Base-by-base conservation (phyloP, 306 rosid species). In the Pyrus bretschneideri region DNA sequence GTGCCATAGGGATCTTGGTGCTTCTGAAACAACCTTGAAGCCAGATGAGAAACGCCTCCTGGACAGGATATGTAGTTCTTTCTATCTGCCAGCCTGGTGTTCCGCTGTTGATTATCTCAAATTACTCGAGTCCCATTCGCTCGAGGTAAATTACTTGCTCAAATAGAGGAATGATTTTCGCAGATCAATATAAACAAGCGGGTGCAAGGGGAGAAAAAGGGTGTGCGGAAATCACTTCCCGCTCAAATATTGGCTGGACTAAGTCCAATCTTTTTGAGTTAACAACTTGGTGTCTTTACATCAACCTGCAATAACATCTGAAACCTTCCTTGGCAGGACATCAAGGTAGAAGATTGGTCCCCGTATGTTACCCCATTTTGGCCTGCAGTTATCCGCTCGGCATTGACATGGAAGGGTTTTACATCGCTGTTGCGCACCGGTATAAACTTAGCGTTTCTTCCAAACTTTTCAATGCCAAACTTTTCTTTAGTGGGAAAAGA, bases 1-100 rank as follows among this genome's bases (percentile, higher is more conserved):
- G 97, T 95, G 98, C 77, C 98, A 92, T 79, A 86, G 97, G 79
- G 92, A 95, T 86, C 95, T 94, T 70, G 87, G 78, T 31, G 87
- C 90, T 9, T 81, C 66, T 61, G 98, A 94, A 75, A 23, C 81
- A 23, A 78, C 92, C 44, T 71, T 95, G 79, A 72, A 83, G 74
- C 85, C 88, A 42, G 91, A 92, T 90, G 98, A 95, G 87, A 63
- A 83, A 44, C 62, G 78, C 57, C 96, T 90, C 25, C 81, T 95
- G 69, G 83, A 90, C 70, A 92, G 70, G 91, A 95, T 95, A 30
- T 89, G 98, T 31, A 87, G 83, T 81, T 83, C 86, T 27, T 95
- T 66, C 79, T 95, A 90, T 83, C 98, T 95, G 68, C 98, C 98
- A 21, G 93, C 92, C 2, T 95, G 98, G 98, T 92, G 97, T 79